Percentiles rank a stretch among this genome's conserved stretches.
Evolutionary conservation across 441 rosid genomes (phyloP).

Genomic region (Corymbia calophylla): DNA sequence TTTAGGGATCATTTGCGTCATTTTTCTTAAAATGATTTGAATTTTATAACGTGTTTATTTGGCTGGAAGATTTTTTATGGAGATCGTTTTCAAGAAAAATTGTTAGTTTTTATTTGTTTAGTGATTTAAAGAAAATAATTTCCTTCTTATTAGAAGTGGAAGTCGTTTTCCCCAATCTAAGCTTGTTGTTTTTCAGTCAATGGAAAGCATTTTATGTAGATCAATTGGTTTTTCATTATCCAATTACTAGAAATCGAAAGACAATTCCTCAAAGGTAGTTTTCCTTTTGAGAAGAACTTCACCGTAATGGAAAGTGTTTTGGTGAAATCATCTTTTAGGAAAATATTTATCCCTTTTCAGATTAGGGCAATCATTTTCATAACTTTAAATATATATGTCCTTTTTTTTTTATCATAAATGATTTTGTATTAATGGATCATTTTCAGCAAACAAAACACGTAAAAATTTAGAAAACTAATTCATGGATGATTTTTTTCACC

Average conservation of each 20-base stretch:
- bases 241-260: fast-evolving
- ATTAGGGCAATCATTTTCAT: background rate
- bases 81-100: background rate
- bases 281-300: background rate
- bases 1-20: fast-evolving
- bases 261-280: background rate
- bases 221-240: background rate
- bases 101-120: no score
- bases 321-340: background rate
- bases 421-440: fast-evolving
- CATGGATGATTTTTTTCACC: background rate
- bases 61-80: fast-evolving
- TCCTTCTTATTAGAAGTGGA: no score
- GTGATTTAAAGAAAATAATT: fast-evolving
- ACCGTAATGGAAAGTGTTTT: background rate
- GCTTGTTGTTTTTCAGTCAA: background rate
- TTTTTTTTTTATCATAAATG: fast-evolving
- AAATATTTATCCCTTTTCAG: background rate
- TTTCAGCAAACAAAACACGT: fast-evolving
- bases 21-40: fast-evolving
- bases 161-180: background rate
- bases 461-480: background rate
- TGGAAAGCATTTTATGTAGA: background rate
- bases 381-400: background rate
- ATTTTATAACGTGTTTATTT: background rate